phyloP scores from a whole-genome alignment of 164 flowering plant species.

The Berberis vulgaris region DNA sequence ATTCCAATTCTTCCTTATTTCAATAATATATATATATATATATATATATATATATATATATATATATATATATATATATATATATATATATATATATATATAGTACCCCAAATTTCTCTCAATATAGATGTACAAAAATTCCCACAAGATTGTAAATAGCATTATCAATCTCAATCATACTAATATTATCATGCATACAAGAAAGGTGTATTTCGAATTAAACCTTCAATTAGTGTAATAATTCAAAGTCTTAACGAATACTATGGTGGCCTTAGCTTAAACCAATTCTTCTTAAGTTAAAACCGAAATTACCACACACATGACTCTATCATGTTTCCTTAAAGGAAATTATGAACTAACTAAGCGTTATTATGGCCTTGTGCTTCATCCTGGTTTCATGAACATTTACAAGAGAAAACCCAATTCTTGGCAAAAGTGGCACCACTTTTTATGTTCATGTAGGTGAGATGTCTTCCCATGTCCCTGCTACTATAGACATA shows the following conservation, averaged over 20 bases:
- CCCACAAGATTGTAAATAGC: too few species aligned
- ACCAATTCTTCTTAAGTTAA: background rate
- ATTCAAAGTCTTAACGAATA: background rate
- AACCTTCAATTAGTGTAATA: too few species aligned
- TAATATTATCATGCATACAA: too few species aligned
- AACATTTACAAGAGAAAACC: background rate
- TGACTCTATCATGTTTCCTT: background rate
- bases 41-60: too few species aligned
- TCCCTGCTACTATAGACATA: background rate
- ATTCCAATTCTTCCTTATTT: too few species aligned
- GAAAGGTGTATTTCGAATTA: too few species aligned
- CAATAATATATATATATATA: too few species aligned
- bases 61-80: too few species aligned
- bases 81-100: too few species aligned
- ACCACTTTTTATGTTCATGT: slow-evolving; percentile 1
- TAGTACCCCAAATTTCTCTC: too few species aligned
- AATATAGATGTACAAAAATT: too few species aligned
- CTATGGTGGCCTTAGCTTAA: background rate
- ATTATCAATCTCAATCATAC: too few species aligned
- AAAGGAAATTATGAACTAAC: background rate
- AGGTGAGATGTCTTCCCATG: background rate
- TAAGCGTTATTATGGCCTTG: background rate
- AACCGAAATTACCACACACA: background rate
- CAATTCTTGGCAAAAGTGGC: background rate
- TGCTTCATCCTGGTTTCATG: slow-evolving; percentile 1